Evolutionary conservation across 108 stramenopile genomes (phyloP).

Genomic region (Pseudonitzschia delicatissima): DNA sequence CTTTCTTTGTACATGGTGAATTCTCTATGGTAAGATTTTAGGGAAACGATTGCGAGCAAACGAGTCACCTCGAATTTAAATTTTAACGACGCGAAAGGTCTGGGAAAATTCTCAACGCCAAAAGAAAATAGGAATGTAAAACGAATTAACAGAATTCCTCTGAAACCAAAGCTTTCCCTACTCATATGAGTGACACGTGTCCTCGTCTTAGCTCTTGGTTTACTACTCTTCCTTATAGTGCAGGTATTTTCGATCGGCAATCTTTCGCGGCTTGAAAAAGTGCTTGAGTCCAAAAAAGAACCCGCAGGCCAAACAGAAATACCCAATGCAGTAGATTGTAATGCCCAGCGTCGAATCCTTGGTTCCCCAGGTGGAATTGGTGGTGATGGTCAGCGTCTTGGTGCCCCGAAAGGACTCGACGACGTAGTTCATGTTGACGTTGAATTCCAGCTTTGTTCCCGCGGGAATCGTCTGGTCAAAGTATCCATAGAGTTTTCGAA

Average conservation of each 20-base stretch:
- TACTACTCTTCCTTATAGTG: constrained; percentile 79
- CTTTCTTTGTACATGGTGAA: no score
- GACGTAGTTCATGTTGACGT: constrained; percentile 83
- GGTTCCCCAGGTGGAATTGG: constrained; percentile 83
- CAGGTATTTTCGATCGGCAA: constrained; percentile 89
- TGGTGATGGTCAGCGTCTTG: constrained; percentile 87
- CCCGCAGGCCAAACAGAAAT: constrained; percentile 66
- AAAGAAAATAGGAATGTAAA: no score
- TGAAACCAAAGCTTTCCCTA: no score
- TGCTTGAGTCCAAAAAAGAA: constrained; percentile 86
- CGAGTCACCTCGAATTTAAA: no score
- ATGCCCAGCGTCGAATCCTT: constrained; percentile 86
- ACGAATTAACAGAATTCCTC: no score
- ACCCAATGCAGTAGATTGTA: constrained; percentile 82
- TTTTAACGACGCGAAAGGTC: no score
- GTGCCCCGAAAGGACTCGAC: constrained; percentile 82
- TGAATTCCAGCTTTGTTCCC: constrained; percentile 66
- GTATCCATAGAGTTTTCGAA: constrained; percentile 97
- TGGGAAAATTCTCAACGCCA: no score
- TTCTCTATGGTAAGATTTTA: no score
- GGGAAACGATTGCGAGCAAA: no score
- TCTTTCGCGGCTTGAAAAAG: constrained; percentile 67
- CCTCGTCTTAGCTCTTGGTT: no score
- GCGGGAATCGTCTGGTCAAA: constrained; percentile 81
- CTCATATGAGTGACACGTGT: no score